Evolutionary conservation across 2,329 filamentous ascomycete genomes (phyloP).

Genomic region (Calonectria naviculata): DNA sequence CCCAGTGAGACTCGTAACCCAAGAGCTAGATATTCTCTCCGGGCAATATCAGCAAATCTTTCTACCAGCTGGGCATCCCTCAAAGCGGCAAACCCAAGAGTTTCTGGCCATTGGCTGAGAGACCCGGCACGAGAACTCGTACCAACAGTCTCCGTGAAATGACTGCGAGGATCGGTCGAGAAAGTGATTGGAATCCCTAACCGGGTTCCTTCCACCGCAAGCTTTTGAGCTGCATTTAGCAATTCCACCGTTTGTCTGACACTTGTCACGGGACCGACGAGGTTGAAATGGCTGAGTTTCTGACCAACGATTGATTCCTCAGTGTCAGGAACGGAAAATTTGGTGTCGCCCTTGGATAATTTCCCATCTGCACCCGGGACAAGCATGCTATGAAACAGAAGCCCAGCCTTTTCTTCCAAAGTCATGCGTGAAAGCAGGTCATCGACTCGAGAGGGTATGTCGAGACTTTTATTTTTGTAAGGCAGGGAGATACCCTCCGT

Average conservation of each 20-base stretch:
- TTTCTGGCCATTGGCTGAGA: constrained; percentile 62
- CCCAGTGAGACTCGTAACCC: constrained; percentile 57
- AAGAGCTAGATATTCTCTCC: constrained; percentile 55
- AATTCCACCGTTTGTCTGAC: constrained; percentile 48
- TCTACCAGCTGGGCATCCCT: constrained; percentile 53
- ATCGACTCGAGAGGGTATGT: neutral
- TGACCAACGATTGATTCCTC: constrained; percentile 11
- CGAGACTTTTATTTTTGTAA: neutral
- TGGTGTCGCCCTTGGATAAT: constrained; percentile 20
- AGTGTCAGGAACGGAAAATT: constrained; percentile 7
- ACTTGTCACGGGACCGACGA: constrained; percentile 54
- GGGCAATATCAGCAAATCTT: constrained; percentile 57
- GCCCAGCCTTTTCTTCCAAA: constrained; percentile 42
- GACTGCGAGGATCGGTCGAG: constrained; percentile 58
- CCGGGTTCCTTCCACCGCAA: constrained; percentile 51
- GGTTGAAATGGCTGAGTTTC: constrained; percentile 55
- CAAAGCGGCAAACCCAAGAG: constrained; percentile 59
- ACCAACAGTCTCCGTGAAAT: constrained; percentile 55
- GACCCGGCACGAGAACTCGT: constrained; percentile 54
- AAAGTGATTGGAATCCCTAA: constrained; percentile 61
- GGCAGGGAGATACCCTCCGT: too few species aligned
- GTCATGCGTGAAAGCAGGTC: constrained; percentile 11
- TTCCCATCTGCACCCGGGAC: constrained; percentile 38
- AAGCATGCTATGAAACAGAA: constrained; percentile 55
- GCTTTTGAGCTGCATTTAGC: constrained; percentile 53